Evolutionary conservation across 495 filamentous ascomycete genomes (phyloP).

Genomic region (Staphylotrichum longicolle): DNA sequence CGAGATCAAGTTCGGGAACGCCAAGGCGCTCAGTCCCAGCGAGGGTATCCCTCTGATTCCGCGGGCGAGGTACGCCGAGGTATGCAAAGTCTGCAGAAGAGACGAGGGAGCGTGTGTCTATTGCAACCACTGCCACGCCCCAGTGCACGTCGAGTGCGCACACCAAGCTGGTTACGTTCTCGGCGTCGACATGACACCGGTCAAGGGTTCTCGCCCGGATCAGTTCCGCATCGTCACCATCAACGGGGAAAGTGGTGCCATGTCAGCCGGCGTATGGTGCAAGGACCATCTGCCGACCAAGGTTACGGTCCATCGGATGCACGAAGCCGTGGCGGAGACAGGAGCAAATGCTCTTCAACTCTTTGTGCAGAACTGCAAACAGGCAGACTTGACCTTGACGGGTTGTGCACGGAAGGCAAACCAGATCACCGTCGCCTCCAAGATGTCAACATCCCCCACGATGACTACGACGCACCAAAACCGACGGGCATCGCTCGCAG

Average conservation of each 20-base stretch:
- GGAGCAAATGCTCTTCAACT: constrained; percentile 76
- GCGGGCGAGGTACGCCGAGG: constrained; percentile 60
- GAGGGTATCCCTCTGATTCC: constrained; percentile 85
- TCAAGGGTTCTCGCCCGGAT: constrained; percentile 82
- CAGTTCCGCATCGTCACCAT: constrained; percentile 70
- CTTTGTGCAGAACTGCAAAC: constrained; percentile 85
- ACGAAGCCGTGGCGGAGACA: constrained; percentile 63
- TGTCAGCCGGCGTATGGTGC: constrained; percentile 83
- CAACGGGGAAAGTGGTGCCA: constrained; percentile 70
- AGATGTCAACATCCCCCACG: constrained; percentile 32
- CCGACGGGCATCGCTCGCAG: constrained; percentile 42
- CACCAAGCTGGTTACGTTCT: constrained; percentile 76
- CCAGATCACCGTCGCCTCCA: constrained; percentile 43
- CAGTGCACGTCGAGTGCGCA: constrained; percentile 88
- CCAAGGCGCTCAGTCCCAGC: constrained; percentile 72
- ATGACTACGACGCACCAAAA: constrained; percentile 25
- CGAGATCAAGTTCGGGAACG: constrained; percentile 85
- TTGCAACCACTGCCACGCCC: constrained; percentile 77
- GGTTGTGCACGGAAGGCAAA: constrained; percentile 87
- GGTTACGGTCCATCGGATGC: constrained; percentile 68
- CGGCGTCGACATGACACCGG: constrained; percentile 85
- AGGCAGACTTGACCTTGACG: constrained; percentile 84
- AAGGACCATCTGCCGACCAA: constrained; percentile 74
- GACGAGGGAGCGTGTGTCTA: constrained; percentile 71
- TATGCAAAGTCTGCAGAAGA: constrained; percentile 82